Conservation (phyloP, 2,329 filamentous ascomycete genomes). For the Aspergillus pseudoterreus region DNA sequence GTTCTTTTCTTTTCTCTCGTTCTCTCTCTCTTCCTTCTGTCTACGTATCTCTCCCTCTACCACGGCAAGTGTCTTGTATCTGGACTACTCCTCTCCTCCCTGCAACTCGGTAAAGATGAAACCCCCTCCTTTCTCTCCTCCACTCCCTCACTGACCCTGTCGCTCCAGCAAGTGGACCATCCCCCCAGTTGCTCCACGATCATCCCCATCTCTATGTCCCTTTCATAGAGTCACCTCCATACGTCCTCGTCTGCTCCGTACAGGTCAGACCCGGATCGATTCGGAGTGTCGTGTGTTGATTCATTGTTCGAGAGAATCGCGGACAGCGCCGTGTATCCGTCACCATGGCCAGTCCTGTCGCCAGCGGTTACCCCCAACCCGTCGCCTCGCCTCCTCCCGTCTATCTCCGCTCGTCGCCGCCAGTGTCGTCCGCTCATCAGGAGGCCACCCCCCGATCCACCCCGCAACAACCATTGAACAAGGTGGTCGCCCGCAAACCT, state of each 20-base stretch:
- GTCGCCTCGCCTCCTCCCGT: conserved; percentile 42
- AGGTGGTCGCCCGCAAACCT: conserved; percentile 25
- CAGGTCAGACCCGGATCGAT: not conserved
- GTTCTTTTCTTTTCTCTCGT: not conserved
- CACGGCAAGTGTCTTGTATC: not conserved
- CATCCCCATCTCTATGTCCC: not conserved
- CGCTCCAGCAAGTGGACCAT: not conserved
- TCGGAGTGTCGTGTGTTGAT: not conserved
- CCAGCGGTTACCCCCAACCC: conserved; percentile 23
- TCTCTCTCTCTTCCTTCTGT: not conserved
- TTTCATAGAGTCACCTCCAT: not conserved
- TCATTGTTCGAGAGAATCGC: not conserved
- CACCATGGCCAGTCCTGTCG: conserved; percentile 24
- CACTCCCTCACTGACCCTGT: not conserved
- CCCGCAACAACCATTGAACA: conserved; percentile 16
- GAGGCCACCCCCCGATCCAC: conserved; percentile 22
- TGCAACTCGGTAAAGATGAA: too few relatives aligned
- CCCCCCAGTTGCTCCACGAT: not conserved
- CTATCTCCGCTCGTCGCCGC: conserved; percentile 39
- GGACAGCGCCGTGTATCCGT: not conserved
- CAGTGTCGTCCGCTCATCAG: conserved; percentile 20
- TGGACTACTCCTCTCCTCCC: not conserved
- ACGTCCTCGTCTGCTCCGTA: not conserved
- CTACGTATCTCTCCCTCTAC: not conserved
- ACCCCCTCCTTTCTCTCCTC: not conserved